Evolutionary conservation across 2,329 filamentous ascomycete genomes (phyloP).

Genomic region (Metarhizium robertsii): DNA sequence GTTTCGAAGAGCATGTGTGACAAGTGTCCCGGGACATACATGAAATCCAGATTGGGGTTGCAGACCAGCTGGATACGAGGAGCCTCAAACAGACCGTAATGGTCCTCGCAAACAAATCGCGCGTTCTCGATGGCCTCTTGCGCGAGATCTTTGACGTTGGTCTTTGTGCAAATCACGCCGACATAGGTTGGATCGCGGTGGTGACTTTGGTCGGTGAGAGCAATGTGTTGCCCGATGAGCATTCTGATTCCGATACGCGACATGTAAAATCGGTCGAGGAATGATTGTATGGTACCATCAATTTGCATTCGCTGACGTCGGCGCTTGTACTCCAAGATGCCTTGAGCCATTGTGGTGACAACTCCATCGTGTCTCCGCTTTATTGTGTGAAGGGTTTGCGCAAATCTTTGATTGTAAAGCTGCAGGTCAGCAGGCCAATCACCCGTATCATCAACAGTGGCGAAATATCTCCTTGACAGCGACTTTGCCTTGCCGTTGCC

Average conservation of each 20-base stretch:
- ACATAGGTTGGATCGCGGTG: slow-evolving; percentile 89
- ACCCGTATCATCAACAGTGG: slow-evolving; percentile 75
- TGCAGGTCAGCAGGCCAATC: slow-evolving; percentile 93
- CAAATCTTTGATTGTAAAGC: slow-evolving; percentile 88
- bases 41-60: slow-evolving; percentile 89
- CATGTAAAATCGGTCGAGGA: slow-evolving; percentile 99
- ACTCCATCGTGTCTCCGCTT: slow-evolving; percentile 95
- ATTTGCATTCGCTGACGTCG: slow-evolving; percentile 96
- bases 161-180: slow-evolving; percentile 98
- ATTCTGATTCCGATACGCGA: slow-evolving; percentile 97
- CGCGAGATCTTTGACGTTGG: slow-evolving; percentile 88
- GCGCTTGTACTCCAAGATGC: slow-evolving; percentile 96
- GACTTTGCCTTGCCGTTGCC: slow-evolving; percentile 42
- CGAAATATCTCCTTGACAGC: slow-evolving; percentile 63
- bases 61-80: slow-evolving; percentile 96
- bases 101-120: slow-evolving; percentile 97
- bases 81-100: slow-evolving; percentile 94
- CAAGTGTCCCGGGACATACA: slow-evolving; percentile 98
- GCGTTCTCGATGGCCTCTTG: slow-evolving; percentile 98
- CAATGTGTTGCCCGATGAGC: slow-evolving; percentile 98
- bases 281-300: slow-evolving; percentile 92
- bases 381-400: slow-evolving; percentile 82
- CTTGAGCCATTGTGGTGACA: slow-evolving; percentile 95
- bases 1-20: slow-evolving; percentile 99
- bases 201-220: slow-evolving; percentile 85